phyloP scores from a whole-genome alignment of 768 basidiomycete species.

The Paxillus ammoniavirescens region DNA sequence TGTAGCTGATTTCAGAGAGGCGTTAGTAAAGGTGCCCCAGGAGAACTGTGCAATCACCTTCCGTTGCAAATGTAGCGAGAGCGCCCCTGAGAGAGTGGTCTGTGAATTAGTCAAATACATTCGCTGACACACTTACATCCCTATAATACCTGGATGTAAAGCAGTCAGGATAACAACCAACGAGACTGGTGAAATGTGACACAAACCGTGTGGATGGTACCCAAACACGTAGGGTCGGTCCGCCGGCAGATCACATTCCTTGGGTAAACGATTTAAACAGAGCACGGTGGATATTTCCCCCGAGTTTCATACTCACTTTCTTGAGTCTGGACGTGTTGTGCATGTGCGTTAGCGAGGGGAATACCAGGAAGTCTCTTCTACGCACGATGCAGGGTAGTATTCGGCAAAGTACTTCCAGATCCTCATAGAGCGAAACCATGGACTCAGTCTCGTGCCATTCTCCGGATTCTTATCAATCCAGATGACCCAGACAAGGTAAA shows the following conservation, averaged over 20 bases:
- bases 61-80: slow-evolving; percentile 93
- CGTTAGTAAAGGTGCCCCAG: not conserved
- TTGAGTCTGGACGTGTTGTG: slow-evolving; percentile 10
- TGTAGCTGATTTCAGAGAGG: slow-evolving; percentile 53
- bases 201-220: slow-evolving; percentile 93
- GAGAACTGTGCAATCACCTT: slow-evolving; percentile 50
- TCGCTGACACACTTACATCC: slow-evolving; percentile 64
- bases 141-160: slow-evolving; percentile 79
- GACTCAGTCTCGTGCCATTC: slow-evolving; percentile 63
- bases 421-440: slow-evolving; percentile 66
- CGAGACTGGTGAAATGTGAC: not conserved
- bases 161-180: slow-evolving; percentile 1
- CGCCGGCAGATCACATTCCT: slow-evolving; percentile 87
- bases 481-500: slow-evolving; percentile 77
- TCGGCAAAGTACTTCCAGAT: slow-evolving; percentile 93
- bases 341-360: not conserved
- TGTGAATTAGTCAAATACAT: not conserved
- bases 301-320: slow-evolving; percentile 32
- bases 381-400: slow-evolving; percentile 88
- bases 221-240: slow-evolving; percentile 96
- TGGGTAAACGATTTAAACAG: not conserved
- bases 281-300: not conserved
- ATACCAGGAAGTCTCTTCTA: slow-evolving; percentile 16
- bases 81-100: slow-evolving; percentile 64
- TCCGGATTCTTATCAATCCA: slow-evolving; percentile 79